A percentile compares a stretch with the other conserved stretches of the same genome.
Evolutionary conservation across 768 basidiomycete species (phyloP).

Genomic region (Pleurotus ostreatus): DNA sequence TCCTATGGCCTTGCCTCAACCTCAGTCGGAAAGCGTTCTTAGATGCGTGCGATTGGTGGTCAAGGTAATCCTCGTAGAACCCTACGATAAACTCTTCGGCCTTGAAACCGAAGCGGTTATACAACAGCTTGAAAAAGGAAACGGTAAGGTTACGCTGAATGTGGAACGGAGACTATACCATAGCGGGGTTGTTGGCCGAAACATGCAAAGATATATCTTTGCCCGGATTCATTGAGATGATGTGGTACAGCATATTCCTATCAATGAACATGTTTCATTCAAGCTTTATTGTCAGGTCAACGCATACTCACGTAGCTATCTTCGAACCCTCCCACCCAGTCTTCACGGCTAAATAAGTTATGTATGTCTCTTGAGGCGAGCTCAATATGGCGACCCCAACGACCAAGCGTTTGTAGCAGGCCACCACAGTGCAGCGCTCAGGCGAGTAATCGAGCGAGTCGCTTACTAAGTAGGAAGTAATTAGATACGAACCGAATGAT

Average conservation of each 20-base stretch:
- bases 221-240: conserved; percentile 65
- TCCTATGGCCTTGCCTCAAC: conserved; percentile 38
- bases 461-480: conserved; percentile 41
- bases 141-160: too few species aligned
- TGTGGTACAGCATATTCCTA: conserved; percentile 76
- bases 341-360: conserved; percentile 76
- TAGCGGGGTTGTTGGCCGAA: conserved; percentile 75
- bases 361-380: conserved; percentile 78
- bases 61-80: conserved; percentile 80
- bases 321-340: conserved; percentile 79
- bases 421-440: conserved; percentile 73
- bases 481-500: conserved; percentile 4
- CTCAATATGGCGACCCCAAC: conserved; percentile 73
- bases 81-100: conserved; percentile 80
- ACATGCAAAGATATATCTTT: conserved; percentile 83
- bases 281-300: conserved; percentile 1
- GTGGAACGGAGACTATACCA: conserved; percentile 37
- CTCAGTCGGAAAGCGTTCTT: conserved; percentile 80
- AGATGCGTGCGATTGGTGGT: conserved; percentile 61
- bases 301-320: conserved; percentile 60
- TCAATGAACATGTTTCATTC: background rate
- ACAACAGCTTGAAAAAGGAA: conserved; percentile 49
- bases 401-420: conserved; percentile 65
- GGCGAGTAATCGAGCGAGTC: conserved; percentile 68
- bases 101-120: conserved; percentile 87